A percentile compares a stretch with the other conserved stretches of the same genome.
Conservation (phyloP, 441 rosid species). For the Jatropha podagrica region DNA sequence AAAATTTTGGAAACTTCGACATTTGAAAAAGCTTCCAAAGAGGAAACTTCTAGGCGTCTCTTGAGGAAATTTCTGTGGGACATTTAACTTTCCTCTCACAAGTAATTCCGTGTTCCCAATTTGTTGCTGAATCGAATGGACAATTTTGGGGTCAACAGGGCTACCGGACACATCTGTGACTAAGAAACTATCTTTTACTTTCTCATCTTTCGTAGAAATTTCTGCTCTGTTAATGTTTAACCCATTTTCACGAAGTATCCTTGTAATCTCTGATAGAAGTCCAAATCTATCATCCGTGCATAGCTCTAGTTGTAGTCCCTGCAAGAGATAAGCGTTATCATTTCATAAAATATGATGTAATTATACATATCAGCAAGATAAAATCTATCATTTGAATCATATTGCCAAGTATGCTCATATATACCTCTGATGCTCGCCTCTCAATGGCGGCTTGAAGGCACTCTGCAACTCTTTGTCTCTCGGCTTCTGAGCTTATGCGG, state of each 20-base stretch:
- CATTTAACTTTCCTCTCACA: slow-evolving; percentile 23
- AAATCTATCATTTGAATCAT: too few relatives aligned
- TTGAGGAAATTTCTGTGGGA: slow-evolving; percentile 22
- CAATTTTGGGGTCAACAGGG: slow-evolving; percentile 59
- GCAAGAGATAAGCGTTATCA: slow-evolving; percentile 15
- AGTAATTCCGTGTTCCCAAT: slow-evolving; percentile 22
- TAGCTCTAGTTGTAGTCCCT: slow-evolving; percentile 86
- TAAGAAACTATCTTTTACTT: slow-evolving; percentile 72
- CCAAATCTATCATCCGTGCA: slow-evolving; percentile 73
- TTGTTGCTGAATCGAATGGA: slow-evolving; percentile 49
- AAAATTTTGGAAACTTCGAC: slow-evolving; percentile 35
- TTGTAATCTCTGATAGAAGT: slow-evolving; percentile 84
- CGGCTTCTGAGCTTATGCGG: slow-evolving; percentile 86
- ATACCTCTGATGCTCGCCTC: slow-evolving; percentile 80
- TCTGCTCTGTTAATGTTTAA: slow-evolving; percentile 77
- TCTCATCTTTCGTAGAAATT: slow-evolving; percentile 65
- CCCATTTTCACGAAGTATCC: slow-evolving; percentile 85
- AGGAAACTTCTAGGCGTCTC: slow-evolving; percentile 31
- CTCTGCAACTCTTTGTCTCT: slow-evolving; percentile 75
- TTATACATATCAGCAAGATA: too few relatives aligned
- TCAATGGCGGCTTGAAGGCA: slow-evolving; percentile 96
- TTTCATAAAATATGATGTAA: too few relatives aligned
- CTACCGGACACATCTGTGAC: slow-evolving; percentile 80
- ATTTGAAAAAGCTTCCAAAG: slow-evolving; percentile 29
- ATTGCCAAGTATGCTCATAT: neutral